phyloP scores from a whole-genome alignment of 2,329 filamentous ascomycete species.

The Ambrosiella xylebori region DNA sequence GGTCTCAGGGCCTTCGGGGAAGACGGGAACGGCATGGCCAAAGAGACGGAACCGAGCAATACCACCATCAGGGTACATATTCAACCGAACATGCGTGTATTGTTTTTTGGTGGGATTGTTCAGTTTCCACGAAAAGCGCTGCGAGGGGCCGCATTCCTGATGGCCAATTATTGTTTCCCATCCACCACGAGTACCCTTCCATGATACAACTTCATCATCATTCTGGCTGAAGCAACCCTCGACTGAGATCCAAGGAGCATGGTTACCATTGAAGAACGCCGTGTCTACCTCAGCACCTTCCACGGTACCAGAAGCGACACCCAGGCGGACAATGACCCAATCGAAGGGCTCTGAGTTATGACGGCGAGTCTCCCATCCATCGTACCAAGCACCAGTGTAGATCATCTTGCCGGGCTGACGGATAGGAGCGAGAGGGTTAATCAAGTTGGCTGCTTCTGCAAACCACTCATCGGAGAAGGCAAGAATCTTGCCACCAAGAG shows the following conservation, averaged over 20 bases:
- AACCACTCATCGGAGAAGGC: constrained; percentile 55
- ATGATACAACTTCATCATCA: constrained; percentile 46
- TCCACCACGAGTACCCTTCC: constrained; percentile 38
- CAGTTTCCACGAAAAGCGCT: constrained; percentile 58
- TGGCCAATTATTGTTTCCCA: constrained; percentile 58
- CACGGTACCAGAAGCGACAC: constrained; percentile 53
- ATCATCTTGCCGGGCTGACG: constrained; percentile 50
- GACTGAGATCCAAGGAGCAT: constrained; percentile 62
- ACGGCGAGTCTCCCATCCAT: constrained; percentile 52
- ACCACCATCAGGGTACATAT: constrained; percentile 75
- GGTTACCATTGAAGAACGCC: constrained; percentile 66
- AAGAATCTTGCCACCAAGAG: constrained; percentile 45
- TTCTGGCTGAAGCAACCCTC: constrained; percentile 53
- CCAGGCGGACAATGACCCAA: constrained; percentile 49
- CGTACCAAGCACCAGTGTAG: constrained; percentile 52
- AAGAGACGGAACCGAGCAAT: constrained; percentile 68
- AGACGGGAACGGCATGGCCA: constrained; percentile 58
- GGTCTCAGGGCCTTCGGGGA: constrained; percentile 46
- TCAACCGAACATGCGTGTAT: constrained; percentile 63
- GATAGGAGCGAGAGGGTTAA: constrained; percentile 47
- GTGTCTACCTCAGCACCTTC: constrained; percentile 66
- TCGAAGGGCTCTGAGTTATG: constrained; percentile 49
- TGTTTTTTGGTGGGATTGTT: constrained; percentile 40
- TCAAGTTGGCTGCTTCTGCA: constrained; percentile 44
- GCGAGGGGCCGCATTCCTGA: constrained; percentile 56